Percentiles rank a stretch among this genome's conserved stretches.
These are phyloP conservation scores for Amanita molliuscula DNA, from an alignment of 768 basidiomycete genomes.

Conservation along the genomic window DNA sequence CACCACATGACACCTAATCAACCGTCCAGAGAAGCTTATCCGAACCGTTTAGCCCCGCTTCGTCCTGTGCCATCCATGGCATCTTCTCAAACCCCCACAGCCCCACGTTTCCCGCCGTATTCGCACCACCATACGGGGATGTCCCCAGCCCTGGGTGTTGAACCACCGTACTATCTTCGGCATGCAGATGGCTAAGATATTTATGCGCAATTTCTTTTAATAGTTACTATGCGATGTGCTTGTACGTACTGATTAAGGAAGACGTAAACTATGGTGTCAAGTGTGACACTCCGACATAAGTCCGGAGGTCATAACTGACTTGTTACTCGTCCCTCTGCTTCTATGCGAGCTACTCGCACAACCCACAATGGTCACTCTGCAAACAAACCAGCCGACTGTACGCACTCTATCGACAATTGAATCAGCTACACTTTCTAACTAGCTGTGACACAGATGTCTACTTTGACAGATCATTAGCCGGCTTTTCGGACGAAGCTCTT, in stretches of 20 bases:
- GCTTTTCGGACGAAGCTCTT: constrained; percentile 72
- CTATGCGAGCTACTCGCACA: constrained; percentile 9
- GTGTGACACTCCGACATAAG: background rate
- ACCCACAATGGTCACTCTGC: constrained; percentile 7
- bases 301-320: background rate
- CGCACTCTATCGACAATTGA: constrained; percentile 7
- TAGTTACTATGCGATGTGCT: background rate
- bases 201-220: background rate
- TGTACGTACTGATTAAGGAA: background rate
- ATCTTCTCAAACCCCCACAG: background rate
- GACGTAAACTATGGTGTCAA: background rate
- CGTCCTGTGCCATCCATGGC: background rate
- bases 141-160: background rate
- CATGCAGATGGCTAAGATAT: background rate
- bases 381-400: constrained; percentile 24
- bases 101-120: background rate
- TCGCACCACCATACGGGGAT: background rate
- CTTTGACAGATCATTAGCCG: constrained; percentile 72
- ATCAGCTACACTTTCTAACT: constrained; percentile 12
- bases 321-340: constrained; percentile 7
- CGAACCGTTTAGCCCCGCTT: background rate
- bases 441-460: constrained; percentile 69
- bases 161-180: background rate
- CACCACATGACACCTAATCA: background rate
- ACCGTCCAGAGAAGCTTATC: background rate